Evolutionary conservation across 805 yeast species (phyloP).

Genomic region (Yamadazyma paraphyllophila): DNA sequence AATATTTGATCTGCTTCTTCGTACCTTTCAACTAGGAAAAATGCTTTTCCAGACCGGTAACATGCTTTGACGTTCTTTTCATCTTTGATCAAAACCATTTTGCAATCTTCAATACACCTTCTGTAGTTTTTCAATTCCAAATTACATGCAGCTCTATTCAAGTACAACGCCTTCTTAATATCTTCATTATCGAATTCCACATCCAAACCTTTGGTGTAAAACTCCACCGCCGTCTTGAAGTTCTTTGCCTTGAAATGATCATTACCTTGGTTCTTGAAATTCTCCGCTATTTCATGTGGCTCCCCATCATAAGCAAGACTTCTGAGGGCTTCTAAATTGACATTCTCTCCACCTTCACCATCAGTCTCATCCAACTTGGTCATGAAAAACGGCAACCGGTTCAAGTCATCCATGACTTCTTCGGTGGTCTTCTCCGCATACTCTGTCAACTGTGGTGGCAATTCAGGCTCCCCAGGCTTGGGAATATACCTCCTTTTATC

Average conservation of each 20-base stretch:
- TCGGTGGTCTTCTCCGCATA: conserved; percentile 63
- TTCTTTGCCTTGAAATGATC: conserved; percentile 73
- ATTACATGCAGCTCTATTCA: conserved; percentile 91
- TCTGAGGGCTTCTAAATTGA: conserved; percentile 79
- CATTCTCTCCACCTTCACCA: conserved; percentile 72
- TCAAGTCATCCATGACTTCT: conserved; percentile 73
- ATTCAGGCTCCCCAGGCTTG: conserved; percentile 60
- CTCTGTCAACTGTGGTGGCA: conserved; percentile 82
- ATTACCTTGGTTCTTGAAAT: conserved; percentile 91
- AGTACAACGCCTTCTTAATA: conserved; percentile 60
- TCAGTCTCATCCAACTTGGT: conserved; percentile 75
- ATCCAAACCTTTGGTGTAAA: conserved; percentile 76
- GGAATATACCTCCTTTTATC: conserved; percentile 40
- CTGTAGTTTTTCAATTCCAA: conserved; percentile 82
- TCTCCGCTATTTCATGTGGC: conserved; percentile 85
- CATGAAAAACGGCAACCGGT: conserved; percentile 92
- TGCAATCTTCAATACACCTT: conserved; percentile 82
- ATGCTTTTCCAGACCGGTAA: conserved; percentile 81
- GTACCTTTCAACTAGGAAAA: conserved; percentile 58
- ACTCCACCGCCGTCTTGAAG: conserved; percentile 73
- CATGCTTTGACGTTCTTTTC: conserved; percentile 79
- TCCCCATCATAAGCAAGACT: conserved; percentile 95
- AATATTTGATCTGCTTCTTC: conserved; percentile 73
- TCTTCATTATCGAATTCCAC: conserved; percentile 56
- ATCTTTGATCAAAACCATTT: conserved; percentile 61